Conservation (phyloP, 2,329 filamentous ascomycete species). For the Hypoxylon sp. region DNA sequence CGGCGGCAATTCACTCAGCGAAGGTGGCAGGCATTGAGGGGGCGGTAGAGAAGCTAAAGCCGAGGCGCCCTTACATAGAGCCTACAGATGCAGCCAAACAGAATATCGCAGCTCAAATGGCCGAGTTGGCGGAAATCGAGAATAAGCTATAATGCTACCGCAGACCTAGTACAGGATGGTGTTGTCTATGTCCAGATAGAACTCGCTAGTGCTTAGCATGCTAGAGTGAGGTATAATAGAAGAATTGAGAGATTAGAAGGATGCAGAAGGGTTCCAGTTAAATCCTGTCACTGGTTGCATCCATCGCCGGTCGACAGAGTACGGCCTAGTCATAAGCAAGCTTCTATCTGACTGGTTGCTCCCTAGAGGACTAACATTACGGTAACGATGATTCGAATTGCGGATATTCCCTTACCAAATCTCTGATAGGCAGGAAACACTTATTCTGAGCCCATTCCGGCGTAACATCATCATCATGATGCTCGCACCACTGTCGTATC, state of each 20-base stretch:
- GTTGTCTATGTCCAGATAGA: constrained; percentile 5
- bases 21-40: constrained; percentile 71
- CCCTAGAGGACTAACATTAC: not conserved
- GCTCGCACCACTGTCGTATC: constrained; percentile 54
- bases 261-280: not conserved
- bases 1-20: constrained; percentile 72
- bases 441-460: constrained; percentile 51
- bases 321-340: not conserved
- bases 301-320: too few relatives aligned
- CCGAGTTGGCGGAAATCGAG: constrained; percentile 54
- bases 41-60: constrained; percentile 70
- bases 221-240: not conserved
- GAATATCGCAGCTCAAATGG: constrained; percentile 59
- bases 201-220: not conserved
- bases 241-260: not conserved
- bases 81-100: constrained; percentile 62
- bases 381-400: constrained; percentile 15
- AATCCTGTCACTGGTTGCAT: not conserved
- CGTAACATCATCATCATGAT: constrained; percentile 47
- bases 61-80: constrained; percentile 73
- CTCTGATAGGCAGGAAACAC: constrained; percentile 58
- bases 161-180: not conserved
- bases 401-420: constrained; percentile 45
- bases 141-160: constrained; percentile 40
- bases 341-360: not conserved